These are phyloP conservation scores for Clarireedia hainanense DNA, from an alignment of 2,329 filamentous ascomycete genomes.

Conservation along the genomic window DNA sequence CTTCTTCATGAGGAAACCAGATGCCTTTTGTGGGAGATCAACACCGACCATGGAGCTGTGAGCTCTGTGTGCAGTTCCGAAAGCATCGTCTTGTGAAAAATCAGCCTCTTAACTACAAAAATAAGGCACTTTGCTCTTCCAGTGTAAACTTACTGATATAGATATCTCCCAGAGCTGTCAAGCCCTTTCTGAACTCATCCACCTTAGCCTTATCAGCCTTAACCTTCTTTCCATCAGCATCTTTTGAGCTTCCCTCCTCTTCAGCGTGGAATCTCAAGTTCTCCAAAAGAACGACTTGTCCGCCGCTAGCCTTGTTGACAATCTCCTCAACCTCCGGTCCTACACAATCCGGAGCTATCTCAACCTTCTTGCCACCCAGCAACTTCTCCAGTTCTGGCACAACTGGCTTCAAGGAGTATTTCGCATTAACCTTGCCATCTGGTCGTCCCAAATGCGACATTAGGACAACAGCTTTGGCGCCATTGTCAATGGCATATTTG, in stretches of 20 bases:
- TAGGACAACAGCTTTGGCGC: slow-evolving; percentile 85
- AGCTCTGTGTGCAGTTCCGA: slow-evolving; percentile 94
- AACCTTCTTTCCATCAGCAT: slow-evolving; percentile 89
- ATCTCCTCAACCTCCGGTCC: slow-evolving; percentile 83
- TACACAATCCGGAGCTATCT: slow-evolving; percentile 84
- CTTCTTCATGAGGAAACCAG: slow-evolving; percentile 99
- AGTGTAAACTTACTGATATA: slow-evolving; percentile 71
- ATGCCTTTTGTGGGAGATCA: slow-evolving; percentile 90
- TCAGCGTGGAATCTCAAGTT: slow-evolving; percentile 98
- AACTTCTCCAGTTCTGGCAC: slow-evolving; percentile 88
- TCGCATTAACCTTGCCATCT: slow-evolving; percentile 78
- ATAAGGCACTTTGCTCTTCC: slow-evolving; percentile 14
- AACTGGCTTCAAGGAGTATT: slow-evolving; percentile 93
- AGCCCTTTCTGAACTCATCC: slow-evolving; percentile 84
- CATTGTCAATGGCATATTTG: slow-evolving; percentile 85
- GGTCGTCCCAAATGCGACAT: slow-evolving; percentile 99
- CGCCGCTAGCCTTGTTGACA: slow-evolving; percentile 73
- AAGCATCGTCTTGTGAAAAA: slow-evolving; percentile 70
- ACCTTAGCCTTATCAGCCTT: slow-evolving; percentile 95
- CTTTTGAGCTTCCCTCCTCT: slow-evolving; percentile 95
- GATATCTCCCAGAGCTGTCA: slow-evolving; percentile 90
- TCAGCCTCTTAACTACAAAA: not conserved
- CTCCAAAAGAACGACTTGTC: slow-evolving; percentile 85
- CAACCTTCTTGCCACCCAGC: slow-evolving; percentile 67
- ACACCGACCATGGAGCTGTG: slow-evolving; percentile 99